Evolutionary conservation across 2,329 filamentous ascomycete species (phyloP), one percentile per base, ranked within the genome.

Genomic region (Neofusicoccum umdonicola): DNA sequence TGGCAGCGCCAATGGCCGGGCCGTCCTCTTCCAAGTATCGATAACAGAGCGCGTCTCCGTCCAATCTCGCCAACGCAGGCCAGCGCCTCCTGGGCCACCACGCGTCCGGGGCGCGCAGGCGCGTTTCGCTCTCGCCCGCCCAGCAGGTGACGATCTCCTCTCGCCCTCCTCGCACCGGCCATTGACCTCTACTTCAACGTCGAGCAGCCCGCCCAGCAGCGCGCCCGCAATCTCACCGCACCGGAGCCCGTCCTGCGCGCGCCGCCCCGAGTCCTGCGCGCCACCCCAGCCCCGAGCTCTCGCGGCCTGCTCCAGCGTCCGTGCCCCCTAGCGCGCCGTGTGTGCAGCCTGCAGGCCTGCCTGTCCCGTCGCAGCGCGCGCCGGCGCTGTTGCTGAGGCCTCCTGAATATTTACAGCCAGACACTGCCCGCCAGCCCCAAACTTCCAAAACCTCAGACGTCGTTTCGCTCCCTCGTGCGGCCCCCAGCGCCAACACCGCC

Each of bases 351-450:
- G 56, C 56, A 60, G 56, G 56, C 51, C 41, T 60, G 56, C 42
- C 19, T 37, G 39, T 58, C 54, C 50, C 41, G 54, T 58, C 42
- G 56, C 42, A 60, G 56, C 42, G 56, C 15, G 56, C 56, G 56
- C 56, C 44, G 35, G 51, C 52, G 50, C 22, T 31, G 57, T 27
- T 48, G 48, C 48, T 52, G 15, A 60, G 56, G 58, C 58, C 58
- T 62, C 58, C 58, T 62, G 58, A 62, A 62, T 62, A 50, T 51
- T 62, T 42, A 62, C 47, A 58, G 34, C 51, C 51, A 56, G 62
- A 56, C 62, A 17, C 51, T 47, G 31, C 51, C 62, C 51, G 62
- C 62, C 35, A 35, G 34, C 22, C 35, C 51, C 42, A 60, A 31
- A 47, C 56, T 60, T 60, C 31, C 56, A 45, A 60, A 60, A 60